Percentiles rank a stretch among this genome's conserved stretches.
These are phyloP conservation scores for Nigrograna mackinnonii DNA, from an alignment of 2,329 filamentous ascomycete genomes.

Conservation along the genomic window DNA sequence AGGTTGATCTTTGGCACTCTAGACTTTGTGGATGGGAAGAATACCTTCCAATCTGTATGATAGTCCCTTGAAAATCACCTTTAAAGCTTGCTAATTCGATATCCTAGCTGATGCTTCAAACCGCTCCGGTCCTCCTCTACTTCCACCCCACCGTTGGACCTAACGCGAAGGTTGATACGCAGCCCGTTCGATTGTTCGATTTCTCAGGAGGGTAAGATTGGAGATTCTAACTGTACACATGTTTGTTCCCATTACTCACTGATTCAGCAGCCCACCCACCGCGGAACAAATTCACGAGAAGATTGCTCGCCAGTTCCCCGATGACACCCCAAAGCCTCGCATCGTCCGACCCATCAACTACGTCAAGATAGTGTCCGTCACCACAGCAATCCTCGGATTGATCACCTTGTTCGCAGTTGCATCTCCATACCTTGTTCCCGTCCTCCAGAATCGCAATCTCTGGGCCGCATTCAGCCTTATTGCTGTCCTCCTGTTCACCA, in stretches of 20 bases:
- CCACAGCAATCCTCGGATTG: slow-evolving; percentile 70
- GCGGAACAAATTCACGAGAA: slow-evolving; percentile 81
- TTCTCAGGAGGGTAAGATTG: slow-evolving; percentile 77
- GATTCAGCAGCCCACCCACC: slow-evolving; percentile 61
- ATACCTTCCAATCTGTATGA: slow-evolving; percentile 82
- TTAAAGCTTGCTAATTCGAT: slow-evolving; percentile 16
- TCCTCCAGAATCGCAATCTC: slow-evolving; percentile 87
- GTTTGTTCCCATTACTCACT: slow-evolving; percentile 4
- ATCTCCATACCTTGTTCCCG: slow-evolving; percentile 77
- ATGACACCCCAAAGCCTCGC: slow-evolving; percentile 69
- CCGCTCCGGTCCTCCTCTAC: slow-evolving; percentile 84
- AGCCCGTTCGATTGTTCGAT: slow-evolving; percentile 81
- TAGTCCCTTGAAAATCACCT: slow-evolving; percentile 2
- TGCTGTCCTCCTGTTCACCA: slow-evolving; percentile 87
- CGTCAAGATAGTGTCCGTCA: slow-evolving; percentile 69
- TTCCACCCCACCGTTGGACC: slow-evolving; percentile 86
- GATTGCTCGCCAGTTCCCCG: slow-evolving; percentile 76
- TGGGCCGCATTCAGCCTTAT: slow-evolving; percentile 93
- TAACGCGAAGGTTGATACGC: slow-evolving; percentile 69
- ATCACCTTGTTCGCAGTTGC: slow-evolving; percentile 71
- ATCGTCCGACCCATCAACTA: slow-evolving; percentile 88
- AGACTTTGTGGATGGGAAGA: slow-evolving; percentile 84
- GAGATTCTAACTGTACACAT: neutral
- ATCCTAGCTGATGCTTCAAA: slow-evolving; percentile 85
- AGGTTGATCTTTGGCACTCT: slow-evolving; percentile 79